Conservation (phyloP, 139 green algal genomes). For the Dunaliella primolecta region DNA sequence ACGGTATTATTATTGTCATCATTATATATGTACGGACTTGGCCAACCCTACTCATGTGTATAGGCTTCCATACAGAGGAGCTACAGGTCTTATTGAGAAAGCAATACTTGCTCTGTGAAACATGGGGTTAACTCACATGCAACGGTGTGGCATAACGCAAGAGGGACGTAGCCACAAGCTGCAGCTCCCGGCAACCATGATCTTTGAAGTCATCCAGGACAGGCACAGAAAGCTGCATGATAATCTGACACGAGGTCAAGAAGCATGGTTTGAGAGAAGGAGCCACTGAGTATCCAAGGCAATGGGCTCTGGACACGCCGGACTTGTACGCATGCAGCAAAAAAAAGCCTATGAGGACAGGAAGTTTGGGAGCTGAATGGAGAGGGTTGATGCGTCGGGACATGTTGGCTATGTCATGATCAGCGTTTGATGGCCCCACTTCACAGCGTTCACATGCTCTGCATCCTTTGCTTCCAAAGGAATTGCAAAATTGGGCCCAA, state of each 20-base stretch:
- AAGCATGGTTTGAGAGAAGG: not conserved
- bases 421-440: not conserved
- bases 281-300: not conserved
- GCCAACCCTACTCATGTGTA: too few species aligned
- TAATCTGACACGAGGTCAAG: not conserved
- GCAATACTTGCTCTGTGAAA: not conserved
- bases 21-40: not conserved
- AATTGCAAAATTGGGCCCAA: not conserved
- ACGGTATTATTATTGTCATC: not conserved
- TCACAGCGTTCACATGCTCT: too few species aligned
- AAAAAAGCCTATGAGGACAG: not conserved
- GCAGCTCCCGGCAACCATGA: not conserved
- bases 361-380: not conserved
- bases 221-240: not conserved
- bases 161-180: not conserved
- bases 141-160: not conserved
- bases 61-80: not conserved
- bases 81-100: not conserved
- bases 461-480: too few species aligned
- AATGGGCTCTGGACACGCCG: not conserved
- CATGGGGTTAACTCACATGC: not conserved
- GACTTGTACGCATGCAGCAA: not conserved
- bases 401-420: not conserved
- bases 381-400: not conserved
- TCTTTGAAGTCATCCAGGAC: constrained; percentile 9